A percentile compares a stretch with the other conserved stretches of the same genome.
phyloP scores from a whole-genome alignment of 148 eudicot genomes.

The Agrostemma githago region DNA sequence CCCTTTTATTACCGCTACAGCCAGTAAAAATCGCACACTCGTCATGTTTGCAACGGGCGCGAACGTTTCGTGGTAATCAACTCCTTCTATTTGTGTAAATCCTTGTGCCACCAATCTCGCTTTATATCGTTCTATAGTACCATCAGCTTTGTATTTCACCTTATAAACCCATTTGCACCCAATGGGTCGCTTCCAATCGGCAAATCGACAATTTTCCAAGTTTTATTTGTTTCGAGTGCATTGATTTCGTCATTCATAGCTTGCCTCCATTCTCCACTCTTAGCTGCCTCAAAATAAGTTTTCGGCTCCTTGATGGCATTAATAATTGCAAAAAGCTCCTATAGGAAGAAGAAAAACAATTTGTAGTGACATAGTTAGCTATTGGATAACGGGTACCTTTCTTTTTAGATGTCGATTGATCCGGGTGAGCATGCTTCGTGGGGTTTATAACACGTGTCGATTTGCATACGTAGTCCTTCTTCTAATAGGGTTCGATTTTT shows the following conservation, averaged over 20 bases:
- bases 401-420: background rate
- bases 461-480: no score
- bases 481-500: no score
- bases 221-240: background rate
- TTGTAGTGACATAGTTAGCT: background rate
- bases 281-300: background rate
- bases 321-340: background rate
- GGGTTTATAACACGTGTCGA: no score
- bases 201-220: background rate
- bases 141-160: background rate
- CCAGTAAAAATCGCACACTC: background rate
- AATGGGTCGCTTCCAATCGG: background rate
- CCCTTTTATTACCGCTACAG: no score
- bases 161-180: background rate
- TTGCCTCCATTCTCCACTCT: background rate
- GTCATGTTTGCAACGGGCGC: background rate
- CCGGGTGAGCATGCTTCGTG: background rate
- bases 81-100: no score
- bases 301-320: background rate
- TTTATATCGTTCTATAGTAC: background rate
- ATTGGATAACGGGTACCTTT: background rate
- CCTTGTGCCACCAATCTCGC: slow-evolving; percentile 10
- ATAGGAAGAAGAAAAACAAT: background rate
- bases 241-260: background rate
- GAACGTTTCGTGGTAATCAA: no score